Base-by-base conservation (phyloP, 75 land plant genomes). In the Pinus taeda region DNA sequence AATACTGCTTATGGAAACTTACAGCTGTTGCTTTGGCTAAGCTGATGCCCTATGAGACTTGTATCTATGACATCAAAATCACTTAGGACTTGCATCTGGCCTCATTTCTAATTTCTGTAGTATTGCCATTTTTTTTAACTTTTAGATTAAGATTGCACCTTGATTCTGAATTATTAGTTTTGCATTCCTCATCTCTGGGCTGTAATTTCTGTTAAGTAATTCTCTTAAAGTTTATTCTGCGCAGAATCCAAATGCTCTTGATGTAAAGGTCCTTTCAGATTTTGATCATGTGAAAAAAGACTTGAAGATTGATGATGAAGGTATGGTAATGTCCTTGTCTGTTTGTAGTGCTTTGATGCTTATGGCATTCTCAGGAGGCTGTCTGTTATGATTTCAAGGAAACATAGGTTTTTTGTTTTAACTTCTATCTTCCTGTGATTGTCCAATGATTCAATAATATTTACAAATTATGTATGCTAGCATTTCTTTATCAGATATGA, bases 241-340 rank as follows among this genome's bases (percentile, higher is more conserved):
- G 73, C 87, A 96, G 98, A 91, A 96, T 85, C 98, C 98, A 36
- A 92, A 94, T 88, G 85, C 81, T 7, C 86, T 93, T 75, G 98
- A 96, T 77, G 88, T 80, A 74, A 96, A 92, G 79, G 94, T 86
- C 57, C 90, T 94, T 29, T 45, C 82, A 57, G 95, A 93, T 55
- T 96, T 96, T 85, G 98, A 96, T 81, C 98, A 96, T 82, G 94
- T 96, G 3, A 91, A 94, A 72, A 82, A 92, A 17, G 83, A 88
- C 21, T 22, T 94, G 57, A 88, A 87, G 70, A 36, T 96, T 77
- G 98, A 96, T 56, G 90, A 92, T 87, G 98, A 94, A 94, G 97
- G 97, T 94, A 11, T 78, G 76, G 26, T 8, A 17, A 36, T 79
- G 17, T 36, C 22, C 24, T 22, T 42, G 59, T 63, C 6, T 71